Evolutionary conservation across 352 stramenopile species (phyloP), one percentile per base, ranked within the genome.

Genomic region (Elongisporangium senticosum): DNA sequence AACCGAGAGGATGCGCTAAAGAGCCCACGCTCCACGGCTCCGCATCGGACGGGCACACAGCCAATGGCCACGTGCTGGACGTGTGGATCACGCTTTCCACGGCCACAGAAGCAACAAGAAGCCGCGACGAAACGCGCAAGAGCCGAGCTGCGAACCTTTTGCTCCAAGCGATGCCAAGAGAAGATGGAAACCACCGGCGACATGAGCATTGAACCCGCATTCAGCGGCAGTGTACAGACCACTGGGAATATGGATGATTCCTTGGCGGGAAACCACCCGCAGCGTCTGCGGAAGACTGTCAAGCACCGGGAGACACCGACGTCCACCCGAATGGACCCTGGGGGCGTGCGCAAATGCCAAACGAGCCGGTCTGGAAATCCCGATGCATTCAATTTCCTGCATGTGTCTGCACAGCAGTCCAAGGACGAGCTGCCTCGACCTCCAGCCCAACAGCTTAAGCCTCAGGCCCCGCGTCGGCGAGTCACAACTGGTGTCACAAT

Each of bases 21-120:
- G 15, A 39, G 26, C 17, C 49, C 54, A 10, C 52, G 54, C 17
- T 52, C 48, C n/a, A 52, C 19, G 14, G 33, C 13, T 23, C 11
- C 48, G 48, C 48, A 52, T 52, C 48, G 48, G 11, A 43, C 11
- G 3, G 13, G 10, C 8, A 43, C 33, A 4, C 62, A 72, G 21
- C 75, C 64, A 24, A 62, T 84, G 51, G 68, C 58, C 17, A 86
- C 75, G 7, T 89, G 77, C 49, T 89, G 79, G 79, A 86, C 82
- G 59, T 89, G 79, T 54, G 79, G 79, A 21, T 52, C 69, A 10
- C 68, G 76, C 7, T 89, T 87, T 47, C 69, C 76, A 22, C 74
- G 77, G 14, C 59, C 71, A 4, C 61, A 70, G 21, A 21, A 47
- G 23, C 48, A 55, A 33, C 14, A 75, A 62, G 33, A 59, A 50